Conservation (phyloP, 495 filamentous ascomycete genomes). For the Penicillium parvum region DNA sequence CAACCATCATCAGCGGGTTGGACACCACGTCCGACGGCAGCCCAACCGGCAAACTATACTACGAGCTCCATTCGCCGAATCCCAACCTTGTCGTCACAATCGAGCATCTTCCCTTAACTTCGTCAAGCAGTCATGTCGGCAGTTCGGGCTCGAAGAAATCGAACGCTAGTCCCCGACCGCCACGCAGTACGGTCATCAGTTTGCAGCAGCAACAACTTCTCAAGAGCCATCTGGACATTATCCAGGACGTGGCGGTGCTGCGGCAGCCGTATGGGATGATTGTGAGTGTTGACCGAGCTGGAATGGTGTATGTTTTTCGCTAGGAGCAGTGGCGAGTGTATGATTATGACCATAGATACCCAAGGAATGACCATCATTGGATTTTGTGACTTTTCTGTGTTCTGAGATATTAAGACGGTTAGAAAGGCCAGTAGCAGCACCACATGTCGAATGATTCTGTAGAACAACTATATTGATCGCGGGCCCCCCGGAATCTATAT, state of each 20-base stretch:
- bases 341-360: neutral
- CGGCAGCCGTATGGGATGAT: conserved; percentile 91
- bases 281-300: conserved; percentile 84
- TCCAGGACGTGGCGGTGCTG: conserved; percentile 82
- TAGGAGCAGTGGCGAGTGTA: conserved; percentile 36
- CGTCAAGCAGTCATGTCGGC: conserved; percentile 13
- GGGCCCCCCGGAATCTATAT: no score
- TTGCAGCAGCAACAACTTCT: conserved; percentile 81
- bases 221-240: conserved; percentile 81
- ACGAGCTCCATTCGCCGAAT: conserved; percentile 64
- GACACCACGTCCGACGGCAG: conserved; percentile 57
- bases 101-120: conserved; percentile 58
- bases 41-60: conserved; percentile 54
- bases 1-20: conserved; percentile 73
- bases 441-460: no score
- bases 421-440: no score
- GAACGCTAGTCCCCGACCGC: conserved; percentile 47
- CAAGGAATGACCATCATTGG: no score
- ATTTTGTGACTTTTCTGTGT: neutral
- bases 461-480: no score
- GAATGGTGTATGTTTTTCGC: conserved; percentile 86
- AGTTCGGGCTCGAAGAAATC: conserved; percentile 32
- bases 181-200: conserved; percentile 81
- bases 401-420: neutral
- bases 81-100: conserved; percentile 65